Base-by-base conservation (phyloP, 768 basidiomycete species). In the Pisolithus orientalis region DNA sequence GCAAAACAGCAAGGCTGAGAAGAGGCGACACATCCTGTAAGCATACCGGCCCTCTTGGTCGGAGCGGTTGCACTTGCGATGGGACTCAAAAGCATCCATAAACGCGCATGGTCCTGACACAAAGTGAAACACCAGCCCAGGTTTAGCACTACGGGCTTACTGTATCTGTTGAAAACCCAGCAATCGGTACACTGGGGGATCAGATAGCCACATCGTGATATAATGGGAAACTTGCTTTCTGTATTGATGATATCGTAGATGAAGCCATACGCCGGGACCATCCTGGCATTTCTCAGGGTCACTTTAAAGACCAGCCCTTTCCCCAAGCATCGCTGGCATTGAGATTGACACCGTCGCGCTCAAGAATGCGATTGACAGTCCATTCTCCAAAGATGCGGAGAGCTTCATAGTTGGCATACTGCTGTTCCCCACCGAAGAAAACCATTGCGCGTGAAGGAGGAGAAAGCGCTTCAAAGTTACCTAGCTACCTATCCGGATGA, bases 221-320 rank as follows among this genome's bases (percentile, higher is more conserved):
- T 29, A 39, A 29, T 51, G 27, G 27, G 25, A 2, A n/a, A 62
- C 78, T 53, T 58, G 87, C 88, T 95, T 96, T 97, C 95, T 2
- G 94, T 95, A 63, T 98, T 98, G 60, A 99, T 92, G 37, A 99
- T 95, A 0, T 92, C 93, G 62, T 94, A 90, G 91, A 93, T 91
- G 65, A 90, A 94, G 1, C 92, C 92, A 66, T 87, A 89, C 6
- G 79, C 87, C 9, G 94, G 96, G 0, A 94, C 90, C 89, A 94
- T 98, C 64, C 73, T 74, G 42, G 90, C 94, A 63, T 96, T 98
- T 62, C 93, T 74, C 65, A 78, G 80, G 14, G 91, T 84, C 0
- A 83, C 83, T 59, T 96, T 93, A 57, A 84, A 70, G 2, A 95
- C 77, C 43, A 97, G 66, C 43, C 73, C 63, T 75, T 75, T 4